Evolutionary conservation across 306 rosid species (phyloP).

Genomic region (Heteromeles arbutifolia): DNA sequence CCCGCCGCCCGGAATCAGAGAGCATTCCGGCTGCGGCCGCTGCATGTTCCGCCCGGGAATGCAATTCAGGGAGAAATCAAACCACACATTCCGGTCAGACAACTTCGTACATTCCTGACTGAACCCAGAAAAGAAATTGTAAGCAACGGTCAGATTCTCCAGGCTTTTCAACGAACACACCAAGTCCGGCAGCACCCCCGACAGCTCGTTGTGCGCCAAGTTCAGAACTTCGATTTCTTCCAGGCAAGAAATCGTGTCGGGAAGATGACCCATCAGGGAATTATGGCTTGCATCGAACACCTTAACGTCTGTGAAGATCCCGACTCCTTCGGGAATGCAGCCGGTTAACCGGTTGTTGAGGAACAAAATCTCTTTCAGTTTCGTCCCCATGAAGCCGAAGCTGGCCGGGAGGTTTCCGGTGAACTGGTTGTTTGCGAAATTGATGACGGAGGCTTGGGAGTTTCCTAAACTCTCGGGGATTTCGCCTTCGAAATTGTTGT

Average conservation of each 20-base stretch:
- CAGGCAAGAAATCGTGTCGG: slow-evolving; percentile 83
- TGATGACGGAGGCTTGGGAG: slow-evolving; percentile 94
- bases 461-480: slow-evolving; percentile 74
- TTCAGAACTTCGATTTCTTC: slow-evolving; percentile 73
- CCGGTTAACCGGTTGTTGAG: slow-evolving; percentile 82
- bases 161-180: slow-evolving; percentile 65
- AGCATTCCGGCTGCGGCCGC: slow-evolving; percentile 83
- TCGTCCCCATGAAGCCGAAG: slow-evolving; percentile 68
- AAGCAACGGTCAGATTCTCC: slow-evolving; percentile 71
- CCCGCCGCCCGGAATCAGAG: slow-evolving; percentile 72
- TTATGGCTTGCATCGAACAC: slow-evolving; percentile 86
- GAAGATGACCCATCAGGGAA: slow-evolving; percentile 78
- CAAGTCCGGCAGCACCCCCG: slow-evolving; percentile 78
- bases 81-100: slow-evolving; percentile 57
- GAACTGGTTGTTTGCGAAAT: slow-evolving; percentile 71
- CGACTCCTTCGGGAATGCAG: slow-evolving; percentile 90
- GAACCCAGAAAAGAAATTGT: slow-evolving; percentile 94
- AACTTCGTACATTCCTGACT: slow-evolving; percentile 65
- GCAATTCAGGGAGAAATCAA: slow-evolving; percentile 81
- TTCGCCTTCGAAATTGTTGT: slow-evolving; percentile 75
- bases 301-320: slow-evolving; percentile 76
- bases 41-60: slow-evolving; percentile 80
- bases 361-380: slow-evolving; percentile 69
- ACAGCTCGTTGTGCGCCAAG: slow-evolving; percentile 75
- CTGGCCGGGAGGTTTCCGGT: slow-evolving; percentile 73